A percentile compares a stretch with the other conserved stretches of the same genome.
phyloP scores from a whole-genome alignment of 345 rosid species.

The Bruguiera parviflora region DNA sequence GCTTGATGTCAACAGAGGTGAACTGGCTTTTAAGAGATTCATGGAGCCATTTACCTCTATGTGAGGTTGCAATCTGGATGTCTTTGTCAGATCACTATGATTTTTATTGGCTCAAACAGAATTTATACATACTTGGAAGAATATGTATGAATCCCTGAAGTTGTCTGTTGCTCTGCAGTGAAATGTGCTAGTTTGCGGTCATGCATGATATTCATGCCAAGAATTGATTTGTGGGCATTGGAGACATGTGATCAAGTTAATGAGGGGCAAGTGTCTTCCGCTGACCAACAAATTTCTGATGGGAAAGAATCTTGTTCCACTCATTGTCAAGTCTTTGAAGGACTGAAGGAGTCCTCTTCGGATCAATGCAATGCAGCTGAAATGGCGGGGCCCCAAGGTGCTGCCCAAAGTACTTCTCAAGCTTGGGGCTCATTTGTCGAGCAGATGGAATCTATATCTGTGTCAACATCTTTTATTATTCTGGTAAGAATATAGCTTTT shows the following conservation, averaged over 20 bases:
- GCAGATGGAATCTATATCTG: constrained; percentile 74
- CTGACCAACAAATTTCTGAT: constrained; percentile 17
- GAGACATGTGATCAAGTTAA: constrained; percentile 36
- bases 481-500: constrained; percentile 47
- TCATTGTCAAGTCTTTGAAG: constrained; percentile 16
- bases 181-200: constrained; percentile 72
- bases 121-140: background rate
- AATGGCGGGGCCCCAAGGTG: constrained; percentile 22
- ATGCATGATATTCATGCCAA: constrained; percentile 76
- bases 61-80: too few relatives aligned
- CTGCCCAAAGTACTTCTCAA: constrained; percentile 44
- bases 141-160: constrained; percentile 5
- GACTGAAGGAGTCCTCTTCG: constrained; percentile 14
- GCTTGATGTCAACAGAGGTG: too few relatives aligned
- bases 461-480: constrained; percentile 77
- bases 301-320: constrained; percentile 31
- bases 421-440: constrained; percentile 84
- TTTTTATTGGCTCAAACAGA: background rate
- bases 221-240: constrained; percentile 94
- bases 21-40: too few relatives aligned
- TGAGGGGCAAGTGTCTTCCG: constrained; percentile 26
- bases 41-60: too few relatives aligned
- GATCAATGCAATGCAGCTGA: constrained; percentile 30
- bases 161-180: constrained; percentile 50
- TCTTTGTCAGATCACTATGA: background rate